phyloP scores from a whole-genome alignment of 108 stramenopile genomes.

The Mayamaea pseudoterrestris region DNA sequence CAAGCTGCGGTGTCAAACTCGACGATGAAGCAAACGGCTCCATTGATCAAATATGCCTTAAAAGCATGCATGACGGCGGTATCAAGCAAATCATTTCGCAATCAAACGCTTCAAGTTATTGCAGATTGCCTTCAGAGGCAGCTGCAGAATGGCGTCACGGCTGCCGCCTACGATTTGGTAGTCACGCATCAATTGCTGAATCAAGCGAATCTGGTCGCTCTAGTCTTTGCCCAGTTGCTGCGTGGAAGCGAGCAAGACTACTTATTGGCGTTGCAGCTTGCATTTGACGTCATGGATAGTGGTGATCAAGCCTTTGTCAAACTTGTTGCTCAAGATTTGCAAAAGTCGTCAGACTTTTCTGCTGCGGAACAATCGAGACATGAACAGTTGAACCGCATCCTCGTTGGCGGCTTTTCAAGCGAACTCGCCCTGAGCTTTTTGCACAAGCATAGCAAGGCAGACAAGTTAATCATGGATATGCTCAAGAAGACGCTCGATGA shows the following conservation, averaged over 20 bases:
- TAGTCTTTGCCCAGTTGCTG: conserved; percentile 53
- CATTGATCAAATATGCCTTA: conserved; percentile 42
- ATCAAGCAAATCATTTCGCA: conserved; percentile 57
- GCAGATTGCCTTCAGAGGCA: conserved; percentile 28
- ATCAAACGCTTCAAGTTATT: conserved; percentile 56
- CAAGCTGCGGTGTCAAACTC: conserved; percentile 9
- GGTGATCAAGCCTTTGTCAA: conserved; percentile 91
- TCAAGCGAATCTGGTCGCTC: conserved; percentile 45
- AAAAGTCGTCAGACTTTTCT: neutral
- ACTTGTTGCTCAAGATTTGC: conserved; percentile 33
- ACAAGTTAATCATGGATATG: conserved; percentile 73
- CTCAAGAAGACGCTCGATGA: conserved; percentile 86
- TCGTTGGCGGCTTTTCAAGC: conserved; percentile 73
- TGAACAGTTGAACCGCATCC: conserved; percentile 26
- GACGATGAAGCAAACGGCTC: neutral
- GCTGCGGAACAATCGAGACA: neutral
- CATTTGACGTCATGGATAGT: conserved; percentile 88
- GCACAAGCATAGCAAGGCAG: conserved; percentile 78
- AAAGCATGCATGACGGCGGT: conserved; percentile 39
- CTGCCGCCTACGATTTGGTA: conserved; percentile 45
- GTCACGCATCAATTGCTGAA: conserved; percentile 69
- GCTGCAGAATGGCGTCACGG: neutral
- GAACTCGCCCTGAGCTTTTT: conserved; percentile 83
- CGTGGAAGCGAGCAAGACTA: conserved; percentile 41
- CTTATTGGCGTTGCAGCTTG: conserved; percentile 90